Evolutionary conservation across 1,284 basidiomycete genomes (phyloP).

Genomic region (Pseudozyma tsukubaensis): DNA sequence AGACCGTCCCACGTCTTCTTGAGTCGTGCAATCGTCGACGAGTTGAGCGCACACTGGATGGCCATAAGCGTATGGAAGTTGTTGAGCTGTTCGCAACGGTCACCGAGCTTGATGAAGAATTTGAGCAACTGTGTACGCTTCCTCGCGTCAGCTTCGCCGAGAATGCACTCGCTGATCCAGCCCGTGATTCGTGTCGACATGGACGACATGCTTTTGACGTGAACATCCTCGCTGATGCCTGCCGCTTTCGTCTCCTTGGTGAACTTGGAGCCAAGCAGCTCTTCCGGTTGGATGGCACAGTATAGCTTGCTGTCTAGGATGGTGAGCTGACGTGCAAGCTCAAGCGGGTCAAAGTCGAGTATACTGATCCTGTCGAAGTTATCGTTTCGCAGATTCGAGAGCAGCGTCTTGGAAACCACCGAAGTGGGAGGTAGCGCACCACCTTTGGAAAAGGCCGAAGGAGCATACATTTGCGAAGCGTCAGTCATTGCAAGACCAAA

Average conservation of each 20-base stretch:
- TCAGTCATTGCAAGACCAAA: constrained; percentile 47
- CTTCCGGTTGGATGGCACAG: constrained; percentile 69
- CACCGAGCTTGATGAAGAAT: constrained; percentile 71
- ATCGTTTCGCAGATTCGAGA: constrained; percentile 72
- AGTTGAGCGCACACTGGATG: constrained; percentile 70
- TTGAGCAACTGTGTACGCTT: constrained; percentile 69
- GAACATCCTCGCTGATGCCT: constrained; percentile 44
- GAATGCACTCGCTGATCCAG: constrained; percentile 71
- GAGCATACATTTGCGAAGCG: constrained; percentile 55
- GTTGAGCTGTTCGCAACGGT: constrained; percentile 68
- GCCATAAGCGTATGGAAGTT: constrained; percentile 71
- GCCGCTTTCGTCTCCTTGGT: constrained; percentile 58
- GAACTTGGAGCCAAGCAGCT: constrained; percentile 69
- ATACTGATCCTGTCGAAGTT: constrained; percentile 73
- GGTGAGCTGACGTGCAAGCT: constrained; percentile 74
- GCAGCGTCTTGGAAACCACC: constrained; percentile 83
- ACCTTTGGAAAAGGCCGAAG: constrained; percentile 41
- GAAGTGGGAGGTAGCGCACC: constrained; percentile 72
- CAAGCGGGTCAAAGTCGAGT: constrained; percentile 84
- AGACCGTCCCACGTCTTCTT: constrained; percentile 76
- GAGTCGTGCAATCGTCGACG: constrained; percentile 67
- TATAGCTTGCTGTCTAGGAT: constrained; percentile 68
- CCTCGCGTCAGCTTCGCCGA: constrained; percentile 69
- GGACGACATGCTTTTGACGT: constrained; percentile 70
- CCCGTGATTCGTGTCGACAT: constrained; percentile 70